Evolutionary conservation across 371 early-diverging fungal species (phyloP), one percentile per base, ranked within the genome.

Genomic region (Mortierella sp.): DNA sequence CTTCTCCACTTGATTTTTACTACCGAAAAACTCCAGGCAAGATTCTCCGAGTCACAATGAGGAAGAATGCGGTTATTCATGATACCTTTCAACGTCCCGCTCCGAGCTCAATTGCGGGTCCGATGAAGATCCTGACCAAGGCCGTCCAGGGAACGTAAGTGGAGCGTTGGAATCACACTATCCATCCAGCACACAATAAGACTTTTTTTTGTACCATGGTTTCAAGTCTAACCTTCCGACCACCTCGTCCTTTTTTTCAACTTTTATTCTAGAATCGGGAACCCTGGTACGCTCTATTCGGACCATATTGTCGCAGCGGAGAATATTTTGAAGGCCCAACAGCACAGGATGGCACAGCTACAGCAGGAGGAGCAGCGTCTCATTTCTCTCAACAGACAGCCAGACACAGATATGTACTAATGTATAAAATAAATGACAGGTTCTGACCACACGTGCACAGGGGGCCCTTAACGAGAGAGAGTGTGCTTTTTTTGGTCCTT

Each of bases 141-240:
- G 77, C 77, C 16, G 72, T 77, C n/a, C 63, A 77, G 14, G 77
- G 77, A 72, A 77, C 77, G 77, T 77, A 72, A 45, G 77, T 75
- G 1, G 29, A 16, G 18, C 11, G 48, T 68, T 5, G 25, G 26
- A 46, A 12, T 62, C 37, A 47, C 16, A 53, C n/a, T 25, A 15
- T n/a, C 28, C 9, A 1, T 30, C 19, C 18, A n/a, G 23, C n/a
- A 15, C 21, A 16, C 1, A 3, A 44, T 7, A 7, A 43, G 3
- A 58, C 44, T 25, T 26, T 55, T 14, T 14, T 50, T 50, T 50
- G n/a, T 37, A 37, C 37, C 37, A 7, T 50, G 50, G 4, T 23
- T 56, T 7, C 9, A 56, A 7, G 18, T 23, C 23, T 29, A 37
- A 58, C 28, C 16, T 29, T 21, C 11, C 2, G 18, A 44, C 0